phyloP scores from a whole-genome alignment of 192 early-diverging fungal genomes.

The Obelidium mucronatum region DNA sequence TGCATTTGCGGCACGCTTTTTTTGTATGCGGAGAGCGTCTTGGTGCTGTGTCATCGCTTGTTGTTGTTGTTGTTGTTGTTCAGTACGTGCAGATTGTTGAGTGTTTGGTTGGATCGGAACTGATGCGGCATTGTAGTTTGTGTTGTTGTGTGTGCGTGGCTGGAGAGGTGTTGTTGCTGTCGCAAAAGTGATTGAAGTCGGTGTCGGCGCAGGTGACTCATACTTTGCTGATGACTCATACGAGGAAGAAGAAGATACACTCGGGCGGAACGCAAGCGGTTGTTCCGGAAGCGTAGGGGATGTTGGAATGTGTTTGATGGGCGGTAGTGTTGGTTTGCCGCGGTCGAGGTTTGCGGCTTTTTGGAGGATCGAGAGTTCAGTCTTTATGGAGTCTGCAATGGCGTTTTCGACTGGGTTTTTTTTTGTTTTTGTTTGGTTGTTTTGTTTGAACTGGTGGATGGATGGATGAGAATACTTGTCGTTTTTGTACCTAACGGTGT shows the following conservation, averaged over 20 bases:
- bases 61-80: conserved; percentile 16
- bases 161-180: not conserved
- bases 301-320: conserved; percentile 23
- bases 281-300: not conserved
- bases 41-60: not conserved
- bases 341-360: conserved; percentile 1
- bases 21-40: not conserved
- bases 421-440: no score
- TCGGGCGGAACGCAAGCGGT: not conserved
- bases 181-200: not conserved
- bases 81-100: no score
- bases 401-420: not conserved
- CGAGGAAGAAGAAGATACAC: not conserved
- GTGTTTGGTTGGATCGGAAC: no score
- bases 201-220: not conserved
- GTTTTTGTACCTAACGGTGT: conserved; percentile 5
- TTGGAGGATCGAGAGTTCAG: conserved; percentile 24
- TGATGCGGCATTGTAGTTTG: not conserved
- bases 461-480: not conserved
- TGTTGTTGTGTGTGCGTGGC: not conserved
- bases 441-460: no score
- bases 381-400: conserved; percentile 14
- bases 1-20: not conserved
- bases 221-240: not conserved
- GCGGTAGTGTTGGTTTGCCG: conserved; percentile 27